These are phyloP conservation scores for Pseudogymnoascus sp. DNA, from an alignment of 2,329 filamentous ascomycete species.

Conservation along the genomic window DNA sequence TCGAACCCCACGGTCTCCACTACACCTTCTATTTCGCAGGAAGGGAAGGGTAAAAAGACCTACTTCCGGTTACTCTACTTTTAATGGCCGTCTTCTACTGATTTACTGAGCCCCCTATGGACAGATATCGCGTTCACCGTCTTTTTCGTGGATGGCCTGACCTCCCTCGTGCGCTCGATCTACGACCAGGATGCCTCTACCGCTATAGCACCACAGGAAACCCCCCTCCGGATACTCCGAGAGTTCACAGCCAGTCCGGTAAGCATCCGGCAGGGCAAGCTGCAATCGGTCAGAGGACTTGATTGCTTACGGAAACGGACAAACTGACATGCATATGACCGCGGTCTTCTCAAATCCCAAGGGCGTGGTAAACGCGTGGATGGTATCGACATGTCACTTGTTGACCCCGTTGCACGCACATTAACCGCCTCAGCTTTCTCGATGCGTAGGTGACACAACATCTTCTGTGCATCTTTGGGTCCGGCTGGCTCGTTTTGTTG, in stretches of 20 bases:
- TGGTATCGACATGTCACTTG: neutral
- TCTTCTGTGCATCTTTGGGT: neutral
- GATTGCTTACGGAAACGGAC: neutral
- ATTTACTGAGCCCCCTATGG: neutral
- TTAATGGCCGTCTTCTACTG: neutral
- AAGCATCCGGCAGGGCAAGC: neutral
- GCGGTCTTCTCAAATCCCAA: neutral
- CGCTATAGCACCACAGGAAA: neutral
- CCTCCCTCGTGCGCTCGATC: neutral
- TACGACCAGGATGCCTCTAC: neutral
- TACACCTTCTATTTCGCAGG: neutral
- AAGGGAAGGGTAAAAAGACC: neutral
- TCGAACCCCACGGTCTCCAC: neutral
- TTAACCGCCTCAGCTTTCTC: constrained; percentile 2
- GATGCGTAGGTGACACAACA: neutral
- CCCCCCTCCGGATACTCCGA: neutral
- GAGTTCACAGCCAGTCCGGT: neutral
- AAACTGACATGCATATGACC: neutral
- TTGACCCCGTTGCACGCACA: neutral
- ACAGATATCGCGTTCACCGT: neutral
- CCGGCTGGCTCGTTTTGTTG: neutral
- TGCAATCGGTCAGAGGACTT: neutral
- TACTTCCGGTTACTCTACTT: neutral
- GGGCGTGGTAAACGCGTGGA: neutral
- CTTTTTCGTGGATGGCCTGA: neutral